Evolutionary conservation across 1,284 basidiomycete species (phyloP), one percentile per base, ranked within the genome.

Genomic region (Agaricales sp.): DNA sequence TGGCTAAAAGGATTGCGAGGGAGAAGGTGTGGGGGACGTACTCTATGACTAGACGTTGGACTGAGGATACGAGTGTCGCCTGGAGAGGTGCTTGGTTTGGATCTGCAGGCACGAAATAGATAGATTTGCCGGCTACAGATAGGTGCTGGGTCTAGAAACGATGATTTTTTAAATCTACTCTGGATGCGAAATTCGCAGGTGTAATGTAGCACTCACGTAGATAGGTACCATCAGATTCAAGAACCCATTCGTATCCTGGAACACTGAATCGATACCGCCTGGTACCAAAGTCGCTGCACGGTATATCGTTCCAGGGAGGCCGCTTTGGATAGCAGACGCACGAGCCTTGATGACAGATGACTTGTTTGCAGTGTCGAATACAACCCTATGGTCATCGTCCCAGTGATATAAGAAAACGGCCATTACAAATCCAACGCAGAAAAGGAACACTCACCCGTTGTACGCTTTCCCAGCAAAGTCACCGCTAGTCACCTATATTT

Each of bases 221-320:
- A 80, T 60, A 2, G 48, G 53, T 3, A 30, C 54, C 0, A 80
- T 81, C 26, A 70, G 57, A 53, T 73, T 68, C 52, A 77, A 55
- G 54, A 83, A 80, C 0, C 70, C 73, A 49, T 73, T 69, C 3
- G 67, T 53, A 35, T 67, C 52, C 53, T 71, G 65, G 55, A 82
- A 82, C 4, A 66, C 65, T 3, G 67, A 57, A 47, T 71, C 62
- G 0, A 63, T 55, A 2, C 74, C 73, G 30, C 60, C 58, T 4
- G 62, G 54, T 14, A 60, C 50, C 50, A 73, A 67, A 6, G 60
- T 55, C 1, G 77, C 78, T 47, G 66, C 62, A 8, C 67, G 70
- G 53, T 77, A 77, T 20, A 82, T 75, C 3, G 82, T 73, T 3
- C 73, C 73, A 16, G 81, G 70, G 1, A 84, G 59, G 11, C 71